Base-by-base conservation (phyloP, 306 rosid species). In the Rubus parviflorus region DNA sequence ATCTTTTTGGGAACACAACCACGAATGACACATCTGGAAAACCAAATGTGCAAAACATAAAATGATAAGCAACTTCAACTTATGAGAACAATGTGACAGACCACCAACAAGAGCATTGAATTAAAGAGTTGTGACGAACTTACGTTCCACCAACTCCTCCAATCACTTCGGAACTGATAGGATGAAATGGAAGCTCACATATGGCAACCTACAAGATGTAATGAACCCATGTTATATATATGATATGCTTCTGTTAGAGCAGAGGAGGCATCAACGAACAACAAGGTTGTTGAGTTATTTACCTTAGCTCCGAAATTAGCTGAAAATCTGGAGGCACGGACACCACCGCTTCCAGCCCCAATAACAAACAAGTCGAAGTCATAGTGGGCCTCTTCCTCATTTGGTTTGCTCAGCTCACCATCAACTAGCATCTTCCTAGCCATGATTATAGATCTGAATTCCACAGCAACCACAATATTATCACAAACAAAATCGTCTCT, bases 91-190 rank as follows among this genome's bases (percentile, higher is more conserved):
- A 48, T 17, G 23, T n/a, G 64, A 74, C 73, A 38, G 47, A 51
- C 77, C 68, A 77, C 53, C 45, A 48, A 46, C 46, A 68, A 51
- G 38, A 58, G 43, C 14, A 49, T 22, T 41, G 15, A 76, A 78
- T 20, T 4, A 60, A 58, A 67, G 42, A 56, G 60, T 76, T 57
- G 8, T 4, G 20, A 72, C 20, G 15, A 68, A 88, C 98, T 85
- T 85, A 95, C 98, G 98, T 95, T 86, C 98, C 98, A 58, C 98
- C 98, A 4, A 95, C 89, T 84, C 98, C 98, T 84, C 98, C 98
- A 79, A 82, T 15, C 4, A 83, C 86, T 83, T 95, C 97, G 4
- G 97, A 88, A 89, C 98, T 95, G 85, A 92, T 75, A 38, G 96
- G 93, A 83, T 95, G 81, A 81, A 83, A 95, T 5, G 98, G 98